Evolutionary conservation across 768 basidiomycete species (phyloP).

Genomic region (Tephrocybe rancida): DNA sequence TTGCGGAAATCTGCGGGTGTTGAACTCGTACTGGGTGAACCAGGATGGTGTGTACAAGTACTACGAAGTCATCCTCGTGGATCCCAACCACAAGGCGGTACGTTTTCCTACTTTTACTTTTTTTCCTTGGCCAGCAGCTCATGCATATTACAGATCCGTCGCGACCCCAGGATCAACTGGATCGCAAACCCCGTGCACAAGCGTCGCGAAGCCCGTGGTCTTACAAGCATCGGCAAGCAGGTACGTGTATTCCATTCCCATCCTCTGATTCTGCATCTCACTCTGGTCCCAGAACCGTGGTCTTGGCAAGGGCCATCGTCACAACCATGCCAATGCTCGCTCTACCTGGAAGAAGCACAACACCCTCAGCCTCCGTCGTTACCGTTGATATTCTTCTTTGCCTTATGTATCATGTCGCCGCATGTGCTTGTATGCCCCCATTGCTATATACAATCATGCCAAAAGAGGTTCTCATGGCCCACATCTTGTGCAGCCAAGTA

Average conservation of each 20-base stretch:
- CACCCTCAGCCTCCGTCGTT: constrained; percentile 89
- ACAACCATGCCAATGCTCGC: constrained; percentile 91
- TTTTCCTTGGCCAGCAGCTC: constrained; percentile 15
- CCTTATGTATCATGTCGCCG: constrained; percentile 23
- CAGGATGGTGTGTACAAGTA: constrained; percentile 99
- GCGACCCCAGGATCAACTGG: constrained; percentile 99
- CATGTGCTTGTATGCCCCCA: constrained; percentile 27
- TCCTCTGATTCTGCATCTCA: constrained; percentile 5
- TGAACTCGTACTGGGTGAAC: constrained; percentile 99
- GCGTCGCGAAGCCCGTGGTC: constrained; percentile 95
- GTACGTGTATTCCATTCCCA: constrained; percentile 33
- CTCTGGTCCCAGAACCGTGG: constrained; percentile 78
- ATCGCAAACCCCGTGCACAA: constrained; percentile 99
- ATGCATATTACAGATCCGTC: constrained; percentile 65
- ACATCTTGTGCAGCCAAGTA: background rate
- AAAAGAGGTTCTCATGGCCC: constrained; percentile 19
- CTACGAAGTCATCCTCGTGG: constrained; percentile 98
- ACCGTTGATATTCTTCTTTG: constrained; percentile 60
- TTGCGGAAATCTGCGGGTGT: constrained; percentile 94
- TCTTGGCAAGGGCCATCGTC: constrained; percentile 90
- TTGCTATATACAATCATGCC: constrained; percentile 12
- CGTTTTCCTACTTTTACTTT: constrained; percentile 28
- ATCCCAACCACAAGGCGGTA: constrained; percentile 93
- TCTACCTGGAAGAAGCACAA: constrained; percentile 99
- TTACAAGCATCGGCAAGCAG: constrained; percentile 95